Conservation (phyloP, 2,329 filamentous ascomycete species). For the Chaetomium sp. region DNA sequence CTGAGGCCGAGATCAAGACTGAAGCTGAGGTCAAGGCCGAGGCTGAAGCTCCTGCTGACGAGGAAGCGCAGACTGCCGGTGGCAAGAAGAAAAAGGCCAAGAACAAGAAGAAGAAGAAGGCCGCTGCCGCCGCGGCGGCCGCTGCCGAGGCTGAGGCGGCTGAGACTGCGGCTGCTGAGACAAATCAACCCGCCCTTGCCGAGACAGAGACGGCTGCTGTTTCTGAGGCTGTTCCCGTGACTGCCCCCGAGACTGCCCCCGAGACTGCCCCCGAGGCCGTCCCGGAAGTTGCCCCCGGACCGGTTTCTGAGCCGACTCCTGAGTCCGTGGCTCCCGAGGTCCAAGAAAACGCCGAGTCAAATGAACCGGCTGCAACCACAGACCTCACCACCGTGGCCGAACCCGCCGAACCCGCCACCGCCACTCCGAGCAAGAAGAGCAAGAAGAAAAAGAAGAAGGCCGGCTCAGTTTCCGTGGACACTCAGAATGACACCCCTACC, state of each 20-base stretch:
- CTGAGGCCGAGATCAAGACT: too few species aligned
- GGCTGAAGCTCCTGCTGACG: too few species aligned
- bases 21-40: too few species aligned
- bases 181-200: too few species aligned
- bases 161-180: slow-evolving; percentile 4
- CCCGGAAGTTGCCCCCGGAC: too few species aligned
- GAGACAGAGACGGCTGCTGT: neutral
- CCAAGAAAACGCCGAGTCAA: neutral
- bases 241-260: neutral
- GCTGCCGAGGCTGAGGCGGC: neutral
- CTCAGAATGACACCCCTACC: too few species aligned
- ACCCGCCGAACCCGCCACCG: slow-evolving; percentile 11
- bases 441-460: slow-evolving; percentile 30
- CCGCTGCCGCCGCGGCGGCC: slow-evolving; percentile 2
- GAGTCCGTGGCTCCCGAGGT: slow-evolving; percentile 1
- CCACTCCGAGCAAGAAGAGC: slow-evolving; percentile 21
- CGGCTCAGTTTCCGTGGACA: neutral
- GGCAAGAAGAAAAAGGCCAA: slow-evolving; percentile 15
- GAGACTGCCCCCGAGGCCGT: slow-evolving; percentile 6
- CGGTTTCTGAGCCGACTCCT: neutral
- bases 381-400: slow-evolving; percentile 3
- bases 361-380: neutral
- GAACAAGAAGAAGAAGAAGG: slow-evolving; percentile 21
- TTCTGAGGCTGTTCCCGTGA: neutral
- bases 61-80: too few species aligned